Conservation (phyloP, 768 basidiomycete species). For the Flagelloscypha sp. region DNA sequence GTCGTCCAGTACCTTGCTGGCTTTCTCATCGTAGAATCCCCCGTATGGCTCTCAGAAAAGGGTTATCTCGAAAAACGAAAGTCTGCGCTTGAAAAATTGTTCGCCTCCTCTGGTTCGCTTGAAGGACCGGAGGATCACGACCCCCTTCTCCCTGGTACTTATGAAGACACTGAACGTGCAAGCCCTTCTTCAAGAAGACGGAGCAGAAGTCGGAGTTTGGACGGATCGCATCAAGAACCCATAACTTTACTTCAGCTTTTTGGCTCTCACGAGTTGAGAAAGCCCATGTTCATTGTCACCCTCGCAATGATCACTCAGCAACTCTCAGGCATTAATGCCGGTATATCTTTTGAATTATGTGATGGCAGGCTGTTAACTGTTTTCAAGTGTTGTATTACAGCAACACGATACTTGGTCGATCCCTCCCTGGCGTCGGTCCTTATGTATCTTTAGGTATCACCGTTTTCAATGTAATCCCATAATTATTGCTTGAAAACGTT, state of each 20-base stretch:
- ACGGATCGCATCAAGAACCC: slow-evolving; percentile 12
- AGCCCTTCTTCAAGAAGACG: slow-evolving; percentile 34
- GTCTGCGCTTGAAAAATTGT: too few relatives aligned
- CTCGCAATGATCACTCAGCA: slow-evolving; percentile 75
- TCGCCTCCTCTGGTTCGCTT: too few relatives aligned
- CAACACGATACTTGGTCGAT: slow-evolving; percentile 75
- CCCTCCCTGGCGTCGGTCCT: slow-evolving; percentile 71
- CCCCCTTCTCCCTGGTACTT: slow-evolving; percentile 1
- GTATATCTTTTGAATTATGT: slow-evolving; percentile 20
- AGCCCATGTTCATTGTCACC: slow-evolving; percentile 56
- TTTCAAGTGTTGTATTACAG: slow-evolving; percentile 79
- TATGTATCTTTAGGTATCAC: slow-evolving; percentile 82
- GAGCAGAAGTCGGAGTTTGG: slow-evolving; percentile 18
- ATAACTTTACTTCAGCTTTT: not conserved
- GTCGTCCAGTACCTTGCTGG: slow-evolving; percentile 49
- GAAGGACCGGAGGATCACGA: too few relatives aligned
- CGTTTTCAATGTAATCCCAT: slow-evolving; percentile 75
- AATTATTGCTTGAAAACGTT: slow-evolving; percentile 48
- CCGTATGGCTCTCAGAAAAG: slow-evolving; percentile 51
- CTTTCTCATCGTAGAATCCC: slow-evolving; percentile 57
- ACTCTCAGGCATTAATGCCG: slow-evolving; percentile 75
- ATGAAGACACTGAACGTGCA: too few relatives aligned
- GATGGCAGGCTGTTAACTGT: slow-evolving; percentile 3
- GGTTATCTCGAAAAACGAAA: slow-evolving; percentile 44
- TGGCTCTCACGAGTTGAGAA: slow-evolving; percentile 43